A percentile compares a stretch with the other conserved stretches of the same genome.
phyloP scores from a whole-genome alignment of 768 basidiomycete genomes.

The Suillus luteus region DNA sequence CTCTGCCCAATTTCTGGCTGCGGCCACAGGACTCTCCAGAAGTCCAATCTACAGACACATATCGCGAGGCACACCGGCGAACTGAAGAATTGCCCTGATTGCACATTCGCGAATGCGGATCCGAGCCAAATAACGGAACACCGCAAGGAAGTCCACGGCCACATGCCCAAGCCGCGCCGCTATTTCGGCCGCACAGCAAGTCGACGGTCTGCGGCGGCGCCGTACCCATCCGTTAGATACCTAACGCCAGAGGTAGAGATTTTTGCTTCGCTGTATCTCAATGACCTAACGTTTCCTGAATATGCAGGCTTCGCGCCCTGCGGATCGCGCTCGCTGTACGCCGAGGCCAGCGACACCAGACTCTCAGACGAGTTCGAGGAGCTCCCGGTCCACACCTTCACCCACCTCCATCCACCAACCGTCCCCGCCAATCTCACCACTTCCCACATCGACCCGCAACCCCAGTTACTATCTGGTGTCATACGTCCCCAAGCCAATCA shows the following conservation, averaged over 20 bases:
- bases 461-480: too few relatives aligned
- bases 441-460: background rate
- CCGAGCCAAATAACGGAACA: constrained; percentile 28
- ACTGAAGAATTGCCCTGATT: constrained; percentile 23
- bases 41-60: constrained; percentile 30
- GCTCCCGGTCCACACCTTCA: background rate
- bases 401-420: background rate
- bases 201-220: constrained; percentile 1
- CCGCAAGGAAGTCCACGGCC: constrained; percentile 20
- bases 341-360: background rate
- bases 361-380: background rate
- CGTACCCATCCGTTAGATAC: constrained; percentile 9
- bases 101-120: constrained; percentile 19
- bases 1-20: constrained; percentile 26
- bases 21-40: constrained; percentile 26
- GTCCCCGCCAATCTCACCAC: constrained; percentile 4
- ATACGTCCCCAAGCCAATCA: too few relatives aligned
- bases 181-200: too few relatives aligned
- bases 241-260: background rate
- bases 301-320: background rate
- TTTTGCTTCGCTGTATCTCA: background rate
- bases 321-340: background rate
- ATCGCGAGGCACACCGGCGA: constrained; percentile 25
- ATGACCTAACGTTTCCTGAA: constrained; percentile 5
- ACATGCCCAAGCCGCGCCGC: constrained; percentile 17